Evolutionary conservation across 2,329 filamentous ascomycete genomes (phyloP), one percentile per base, ranked within the genome.

Genomic region (Fusarium tjaetaba): DNA sequence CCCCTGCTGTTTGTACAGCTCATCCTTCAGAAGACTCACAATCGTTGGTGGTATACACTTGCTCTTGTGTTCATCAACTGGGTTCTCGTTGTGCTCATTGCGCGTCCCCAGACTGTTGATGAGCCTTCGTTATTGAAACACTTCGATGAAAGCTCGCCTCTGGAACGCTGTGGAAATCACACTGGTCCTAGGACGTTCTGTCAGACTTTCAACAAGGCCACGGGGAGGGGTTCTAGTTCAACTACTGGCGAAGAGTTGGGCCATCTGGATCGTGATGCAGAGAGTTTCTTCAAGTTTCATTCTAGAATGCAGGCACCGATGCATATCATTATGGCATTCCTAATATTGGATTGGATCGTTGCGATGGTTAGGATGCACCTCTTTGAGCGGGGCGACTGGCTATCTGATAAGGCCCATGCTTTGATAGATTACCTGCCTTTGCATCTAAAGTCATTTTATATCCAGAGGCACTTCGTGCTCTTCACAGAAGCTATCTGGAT

Each of bases 381-480:
- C 7, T 39, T 22, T 9, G 9, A 30, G 7, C 20, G 10, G 11
- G 11, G 1, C 1, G 28, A 22, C 1, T 48, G 60, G 24, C 1
- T 42, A 11, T 41, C 28, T 13, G 0, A 1, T 1, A 64, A n/a
- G 3, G 10, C 7, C 5, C 9, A 20, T 9, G 1, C 7, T 2
- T 18, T 32, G 11, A 28, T 1, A 2, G 11, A 18, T 2, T 4
- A 1, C 8, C 1, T 14, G 5, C 39, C 58, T 1, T 18, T 7
- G 1, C 7, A 2, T 1, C 8, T 64, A 0, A 16, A 56, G 0
- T 34, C 13, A 4, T 9, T 26, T 2, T 3, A n/a, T 3, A 4
- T 1, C 0, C 1, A 22, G 4, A 24, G 4, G 4, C 8, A 11
- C 5, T 24, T 41, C 5, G 2, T 24, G 0, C n/a, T 16, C 4